A percentile compares a stretch with the other conserved stretches of the same genome.
Conservation (phyloP, 179 eudicot species). For the Nepenthes alata region DNA sequence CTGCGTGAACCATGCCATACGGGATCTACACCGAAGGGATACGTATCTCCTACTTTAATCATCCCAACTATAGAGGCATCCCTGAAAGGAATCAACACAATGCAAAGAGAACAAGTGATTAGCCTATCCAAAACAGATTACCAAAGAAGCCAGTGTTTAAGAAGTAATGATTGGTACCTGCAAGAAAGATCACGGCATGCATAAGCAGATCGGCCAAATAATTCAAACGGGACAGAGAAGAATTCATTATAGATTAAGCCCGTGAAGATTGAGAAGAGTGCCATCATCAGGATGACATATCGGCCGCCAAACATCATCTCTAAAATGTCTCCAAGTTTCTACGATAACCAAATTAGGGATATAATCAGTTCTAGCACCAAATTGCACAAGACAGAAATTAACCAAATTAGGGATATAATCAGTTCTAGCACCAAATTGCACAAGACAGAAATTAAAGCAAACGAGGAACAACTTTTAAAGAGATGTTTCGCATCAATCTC, state of each 20-base stretch:
- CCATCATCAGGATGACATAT: conserved; percentile 62
- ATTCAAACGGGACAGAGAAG: conserved; percentile 58
- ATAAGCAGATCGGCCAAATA: conserved; percentile 62
- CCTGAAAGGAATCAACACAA: conserved; percentile 21
- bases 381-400: too few relatives aligned
- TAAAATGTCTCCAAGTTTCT: conserved; percentile 77
- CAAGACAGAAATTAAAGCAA: neutral
- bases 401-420: neutral
- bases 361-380: neutral
- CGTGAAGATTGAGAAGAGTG: conserved; percentile 65
- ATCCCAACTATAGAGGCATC: conserved; percentile 52
- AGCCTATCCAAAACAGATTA: neutral
- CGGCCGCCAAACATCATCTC: conserved; percentile 75
- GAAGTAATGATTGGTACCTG: conserved; percentile 24
- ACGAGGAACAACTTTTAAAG: too few relatives aligned
- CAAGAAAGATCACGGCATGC: conserved; percentile 55
- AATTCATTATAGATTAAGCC: conserved; percentile 66
- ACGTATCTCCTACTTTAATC: conserved; percentile 45
- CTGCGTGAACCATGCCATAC: conserved; percentile 69
- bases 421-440: neutral
- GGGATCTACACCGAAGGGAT: conserved; percentile 75
- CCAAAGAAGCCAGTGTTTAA: neutral
- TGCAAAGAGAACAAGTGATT: neutral
- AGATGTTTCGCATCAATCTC: too few relatives aligned
- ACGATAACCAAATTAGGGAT: conserved; percentile 5